Evolutionary conservation across 345 rosid genomes (phyloP).

Genomic region (Turnera subulata): DNA sequence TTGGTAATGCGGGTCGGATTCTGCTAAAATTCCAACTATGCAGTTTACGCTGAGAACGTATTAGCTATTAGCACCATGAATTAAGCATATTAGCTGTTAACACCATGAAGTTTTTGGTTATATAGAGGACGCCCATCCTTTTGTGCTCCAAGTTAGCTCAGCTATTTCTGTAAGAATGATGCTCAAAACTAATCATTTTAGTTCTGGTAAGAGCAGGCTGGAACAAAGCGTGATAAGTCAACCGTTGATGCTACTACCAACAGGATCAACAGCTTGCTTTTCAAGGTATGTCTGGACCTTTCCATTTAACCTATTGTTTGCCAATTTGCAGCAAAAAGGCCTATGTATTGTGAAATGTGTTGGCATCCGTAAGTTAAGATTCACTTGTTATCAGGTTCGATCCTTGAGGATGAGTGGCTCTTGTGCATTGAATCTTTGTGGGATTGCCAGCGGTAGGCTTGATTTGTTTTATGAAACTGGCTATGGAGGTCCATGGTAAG

Average conservation of each 20-base stretch:
- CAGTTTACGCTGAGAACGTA: too few relatives aligned
- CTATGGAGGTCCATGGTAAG: conserved; percentile 92
- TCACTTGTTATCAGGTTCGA: conserved; percentile 60
- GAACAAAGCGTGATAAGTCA: conserved; percentile 71
- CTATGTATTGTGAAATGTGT: neutral
- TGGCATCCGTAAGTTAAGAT: conserved; percentile 2
- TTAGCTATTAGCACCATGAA: too few relatives aligned
- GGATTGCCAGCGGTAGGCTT: conserved; percentile 83
- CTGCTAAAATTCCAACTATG: too few relatives aligned
- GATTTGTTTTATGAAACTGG: conserved; percentile 82
- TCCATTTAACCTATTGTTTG: neutral
- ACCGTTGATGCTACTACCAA: conserved; percentile 66
- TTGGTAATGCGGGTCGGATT: too few relatives aligned
- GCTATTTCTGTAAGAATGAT: neutral
- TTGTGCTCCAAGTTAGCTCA: neutral
- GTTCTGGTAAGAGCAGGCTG: conserved; percentile 49
- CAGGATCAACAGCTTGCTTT: conserved; percentile 72
- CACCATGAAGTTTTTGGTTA: too few relatives aligned
- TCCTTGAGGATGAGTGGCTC: conserved; percentile 92
- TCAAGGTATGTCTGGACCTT: conserved; percentile 52
- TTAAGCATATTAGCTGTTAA: too few relatives aligned
- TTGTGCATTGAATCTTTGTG: conserved; percentile 91
- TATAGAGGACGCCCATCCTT: neutral
- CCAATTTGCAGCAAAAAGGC: too few relatives aligned
- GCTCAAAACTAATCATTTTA: conserved; percentile 14